Percentiles rank a stretch among this genome's conserved stretches.
phyloP scores from a whole-genome alignment of 805 yeast genomes.

The Pichia cabralensis region DNA sequence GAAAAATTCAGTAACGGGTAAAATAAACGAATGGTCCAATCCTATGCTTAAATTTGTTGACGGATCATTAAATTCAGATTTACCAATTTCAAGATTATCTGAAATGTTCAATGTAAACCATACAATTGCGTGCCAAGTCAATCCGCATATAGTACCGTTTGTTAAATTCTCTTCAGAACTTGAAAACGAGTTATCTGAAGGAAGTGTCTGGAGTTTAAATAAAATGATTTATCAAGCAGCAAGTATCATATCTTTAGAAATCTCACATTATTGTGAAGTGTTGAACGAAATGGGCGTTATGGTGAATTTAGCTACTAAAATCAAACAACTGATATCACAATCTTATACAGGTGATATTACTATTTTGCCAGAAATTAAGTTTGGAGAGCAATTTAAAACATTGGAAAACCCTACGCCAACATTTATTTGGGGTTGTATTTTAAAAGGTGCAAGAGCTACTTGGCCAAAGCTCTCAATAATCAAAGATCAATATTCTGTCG shows the following conservation, averaged over 20 bases:
- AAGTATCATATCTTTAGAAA: constrained; percentile 52
- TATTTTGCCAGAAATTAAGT: constrained; percentile 66
- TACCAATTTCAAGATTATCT: constrained; percentile 80
- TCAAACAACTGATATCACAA: constrained; percentile 71
- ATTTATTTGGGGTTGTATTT: constrained; percentile 56
- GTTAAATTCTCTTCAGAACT: constrained; percentile 57
- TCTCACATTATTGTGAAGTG: constrained; percentile 68
- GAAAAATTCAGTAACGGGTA: constrained; percentile 65
- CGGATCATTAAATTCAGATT: constrained; percentile 91
- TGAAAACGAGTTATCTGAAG: constrained; percentile 28
- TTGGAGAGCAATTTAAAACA: constrained; percentile 49
- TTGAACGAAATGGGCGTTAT: constrained; percentile 68
- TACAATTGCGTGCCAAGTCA: constrained; percentile 94
- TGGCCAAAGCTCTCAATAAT: constrained; percentile 89
- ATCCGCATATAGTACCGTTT: constrained; percentile 91
- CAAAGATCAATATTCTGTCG: constrained; percentile 82
- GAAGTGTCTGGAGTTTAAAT: constrained; percentile 44
- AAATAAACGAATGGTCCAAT: constrained; percentile 73
- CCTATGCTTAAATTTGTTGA: constrained; percentile 76
- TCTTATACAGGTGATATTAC: constrained; percentile 91
- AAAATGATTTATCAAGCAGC: constrained; percentile 43
- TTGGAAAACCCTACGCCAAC: constrained; percentile 76
- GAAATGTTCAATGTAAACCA: constrained; percentile 98
- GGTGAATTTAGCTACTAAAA: constrained; percentile 59
- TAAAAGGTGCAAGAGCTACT: constrained; percentile 82